These are phyloP conservation scores for Pyrenula massariospora DNA, from an alignment of 495 filamentous ascomycete species.

Conservation along the genomic window DNA sequence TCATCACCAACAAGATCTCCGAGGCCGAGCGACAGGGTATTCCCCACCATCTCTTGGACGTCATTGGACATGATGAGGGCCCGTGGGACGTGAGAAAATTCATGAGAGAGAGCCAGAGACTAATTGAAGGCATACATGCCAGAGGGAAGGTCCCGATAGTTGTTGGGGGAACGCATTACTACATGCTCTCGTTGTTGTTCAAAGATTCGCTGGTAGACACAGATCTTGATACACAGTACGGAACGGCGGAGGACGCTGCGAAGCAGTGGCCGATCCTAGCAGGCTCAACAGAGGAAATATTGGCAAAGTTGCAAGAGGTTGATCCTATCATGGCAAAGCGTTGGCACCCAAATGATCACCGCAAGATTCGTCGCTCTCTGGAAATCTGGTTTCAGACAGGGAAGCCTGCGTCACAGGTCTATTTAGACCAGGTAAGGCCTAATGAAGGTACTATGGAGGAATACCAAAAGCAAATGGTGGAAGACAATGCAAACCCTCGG, in stretches of 20 bases:
- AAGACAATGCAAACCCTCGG: conserved; percentile 10
- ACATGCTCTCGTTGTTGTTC: conserved; percentile 79
- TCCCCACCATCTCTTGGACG: conserved; percentile 80
- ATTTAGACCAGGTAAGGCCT: conserved; percentile 52
- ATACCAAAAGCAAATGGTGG: conserved; percentile 6
- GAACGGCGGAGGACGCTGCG: conserved; percentile 9
- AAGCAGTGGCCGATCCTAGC: conserved; percentile 60
- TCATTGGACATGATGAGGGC: conserved; percentile 57
- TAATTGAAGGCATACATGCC: conserved; percentile 66
- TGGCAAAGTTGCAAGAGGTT: conserved; percentile 60
- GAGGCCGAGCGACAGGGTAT: conserved; percentile 63
- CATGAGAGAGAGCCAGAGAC: conserved; percentile 48
- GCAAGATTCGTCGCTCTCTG: conserved; percentile 82
- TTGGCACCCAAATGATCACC: conserved; percentile 88
- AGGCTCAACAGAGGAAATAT: conserved; percentile 53
- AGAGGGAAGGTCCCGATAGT: conserved; percentile 77
- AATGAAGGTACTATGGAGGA: conserved; percentile 7
- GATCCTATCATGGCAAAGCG: conserved; percentile 81
- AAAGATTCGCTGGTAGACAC: conserved; percentile 46
- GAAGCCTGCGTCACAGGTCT: conserved; percentile 72
- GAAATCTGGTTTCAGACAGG: conserved; percentile 80
- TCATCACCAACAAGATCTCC: conserved; percentile 91
- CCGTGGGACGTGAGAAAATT: conserved; percentile 76
- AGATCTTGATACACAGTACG: conserved; percentile 12
- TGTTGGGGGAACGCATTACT: conserved; percentile 93